Evolutionary conservation across 1,284 basidiomycete species (phyloP).

Genomic region (Heterobasidion irregulare): DNA sequence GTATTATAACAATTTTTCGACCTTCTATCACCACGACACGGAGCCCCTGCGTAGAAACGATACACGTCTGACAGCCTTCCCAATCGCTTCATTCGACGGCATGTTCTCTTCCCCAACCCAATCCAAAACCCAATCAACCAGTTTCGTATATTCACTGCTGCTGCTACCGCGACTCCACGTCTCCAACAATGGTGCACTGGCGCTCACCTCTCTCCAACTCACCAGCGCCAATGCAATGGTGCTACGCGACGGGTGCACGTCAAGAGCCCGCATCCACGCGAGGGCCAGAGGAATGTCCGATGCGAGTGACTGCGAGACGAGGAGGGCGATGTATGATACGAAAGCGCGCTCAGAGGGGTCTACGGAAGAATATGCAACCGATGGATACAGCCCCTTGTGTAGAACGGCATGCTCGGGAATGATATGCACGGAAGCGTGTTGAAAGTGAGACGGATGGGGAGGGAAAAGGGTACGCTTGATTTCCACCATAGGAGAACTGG

Average conservation of each 20-base stretch:
- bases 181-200: constrained; percentile 50
- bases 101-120: constrained; percentile 55
- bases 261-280: constrained; percentile 68
- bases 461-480: constrained; percentile 9
- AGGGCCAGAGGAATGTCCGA: constrained; percentile 63
- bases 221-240: constrained; percentile 61
- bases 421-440: not conserved
- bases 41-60: no score
- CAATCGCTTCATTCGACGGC: constrained; percentile 34
- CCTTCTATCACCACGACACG: no score
- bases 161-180: constrained; percentile 20
- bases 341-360: constrained; percentile 44
- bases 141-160: constrained; percentile 32
- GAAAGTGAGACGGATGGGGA: not conserved
- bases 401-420: not conserved
- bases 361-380: constrained; percentile 28
- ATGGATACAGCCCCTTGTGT: not conserved
- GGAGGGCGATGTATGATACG: constrained; percentile 55
- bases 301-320: constrained; percentile 41
- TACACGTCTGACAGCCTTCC: constrained; percentile 13
- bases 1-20: no score
- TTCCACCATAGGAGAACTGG: constrained; percentile 20
- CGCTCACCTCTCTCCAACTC: constrained; percentile 63
- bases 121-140: constrained; percentile 54
- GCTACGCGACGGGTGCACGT: constrained; percentile 39